phyloP scores from a whole-genome alignment of 2,329 filamentous ascomycete genomes.

The Diaporthe sp. region DNA sequence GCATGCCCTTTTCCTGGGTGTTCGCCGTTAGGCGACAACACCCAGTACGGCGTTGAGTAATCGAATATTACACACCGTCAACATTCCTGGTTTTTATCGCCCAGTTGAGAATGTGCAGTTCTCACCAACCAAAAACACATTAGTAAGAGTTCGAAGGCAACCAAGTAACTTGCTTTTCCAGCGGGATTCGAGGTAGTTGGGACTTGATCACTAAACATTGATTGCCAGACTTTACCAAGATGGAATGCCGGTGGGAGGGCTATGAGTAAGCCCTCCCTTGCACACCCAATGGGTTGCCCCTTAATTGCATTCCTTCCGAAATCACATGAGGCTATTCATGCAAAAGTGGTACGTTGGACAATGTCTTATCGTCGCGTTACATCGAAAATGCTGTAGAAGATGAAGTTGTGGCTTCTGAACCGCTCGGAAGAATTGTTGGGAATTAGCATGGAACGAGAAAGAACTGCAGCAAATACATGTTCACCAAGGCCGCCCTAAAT shows the following conservation, averaged over 20 bases:
- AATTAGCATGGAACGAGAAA: neutral
- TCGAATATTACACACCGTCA: neutral
- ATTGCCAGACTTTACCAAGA: neutral
- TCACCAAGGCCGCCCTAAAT: neutral
- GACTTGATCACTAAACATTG: constrained; percentile 15
- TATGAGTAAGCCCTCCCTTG: constrained; percentile 7
- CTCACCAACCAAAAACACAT: neutral
- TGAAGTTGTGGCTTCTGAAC: neutral
- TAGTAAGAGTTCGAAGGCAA: too few relatives aligned
- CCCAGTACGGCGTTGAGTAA: neutral
- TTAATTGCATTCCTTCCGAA: constrained; percentile 5
- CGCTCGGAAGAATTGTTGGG: neutral
- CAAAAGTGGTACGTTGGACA: neutral
- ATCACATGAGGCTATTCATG: neutral
- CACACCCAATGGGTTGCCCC: neutral
- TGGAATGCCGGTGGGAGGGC: neutral
- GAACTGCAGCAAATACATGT: neutral
- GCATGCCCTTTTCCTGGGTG: neutral
- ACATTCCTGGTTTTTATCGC: neutral
- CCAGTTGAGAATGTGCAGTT: neutral
- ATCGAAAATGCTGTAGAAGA: neutral
- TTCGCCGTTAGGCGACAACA: neutral
- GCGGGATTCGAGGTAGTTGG: neutral
- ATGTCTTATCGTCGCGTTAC: neutral
- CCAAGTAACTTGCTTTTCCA: neutral